These are phyloP conservation scores for Lophiostoma macrostomum DNA, from an alignment of 495 filamentous ascomycete genomes.

Conservation along the genomic window DNA sequence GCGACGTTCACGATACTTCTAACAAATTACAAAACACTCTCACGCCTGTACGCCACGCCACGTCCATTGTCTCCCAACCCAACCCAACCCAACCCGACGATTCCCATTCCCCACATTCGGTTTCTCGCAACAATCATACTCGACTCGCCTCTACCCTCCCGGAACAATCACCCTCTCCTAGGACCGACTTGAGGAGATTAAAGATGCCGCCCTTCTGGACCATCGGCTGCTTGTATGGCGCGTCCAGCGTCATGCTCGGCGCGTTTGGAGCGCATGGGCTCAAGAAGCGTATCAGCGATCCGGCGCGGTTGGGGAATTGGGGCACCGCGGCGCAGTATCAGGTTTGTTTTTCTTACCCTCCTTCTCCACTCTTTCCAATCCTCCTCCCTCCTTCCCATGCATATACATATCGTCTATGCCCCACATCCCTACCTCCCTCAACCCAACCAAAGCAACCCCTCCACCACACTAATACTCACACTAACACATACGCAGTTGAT, in stretches of 20 bases:
- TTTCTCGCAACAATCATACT: neutral
- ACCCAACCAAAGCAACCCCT: neutral
- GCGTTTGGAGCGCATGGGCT: slow-evolving; percentile 65
- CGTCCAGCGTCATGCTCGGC: slow-evolving; percentile 55
- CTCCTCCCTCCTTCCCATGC: too few species aligned
- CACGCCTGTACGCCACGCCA: too few species aligned
- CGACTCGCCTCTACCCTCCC: neutral
- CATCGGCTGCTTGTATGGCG: slow-evolving; percentile 58
- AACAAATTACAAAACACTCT: too few species aligned
- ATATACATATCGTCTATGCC: too few species aligned
- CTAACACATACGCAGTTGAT: slow-evolving; percentile 45
- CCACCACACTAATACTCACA: neutral
- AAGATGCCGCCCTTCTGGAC: slow-evolving; percentile 52
- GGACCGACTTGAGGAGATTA: neutral
- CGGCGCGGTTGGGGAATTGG: slow-evolving; percentile 53
- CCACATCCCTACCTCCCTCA: neutral
- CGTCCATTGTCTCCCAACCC: neutral
- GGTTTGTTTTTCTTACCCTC: slow-evolving; percentile 36
- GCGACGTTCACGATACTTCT: too few species aligned
- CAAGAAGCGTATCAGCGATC: slow-evolving; percentile 55
- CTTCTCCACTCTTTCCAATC: too few species aligned
- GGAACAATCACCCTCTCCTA: neutral
- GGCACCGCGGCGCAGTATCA: slow-evolving; percentile 61
- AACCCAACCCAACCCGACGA: slow-evolving; percentile 1
- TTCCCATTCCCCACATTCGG: neutral